Evolutionary conservation across 2,329 filamentous ascomycete species (phyloP).

Genomic region (Fusarium neocosmosporiellum): DNA sequence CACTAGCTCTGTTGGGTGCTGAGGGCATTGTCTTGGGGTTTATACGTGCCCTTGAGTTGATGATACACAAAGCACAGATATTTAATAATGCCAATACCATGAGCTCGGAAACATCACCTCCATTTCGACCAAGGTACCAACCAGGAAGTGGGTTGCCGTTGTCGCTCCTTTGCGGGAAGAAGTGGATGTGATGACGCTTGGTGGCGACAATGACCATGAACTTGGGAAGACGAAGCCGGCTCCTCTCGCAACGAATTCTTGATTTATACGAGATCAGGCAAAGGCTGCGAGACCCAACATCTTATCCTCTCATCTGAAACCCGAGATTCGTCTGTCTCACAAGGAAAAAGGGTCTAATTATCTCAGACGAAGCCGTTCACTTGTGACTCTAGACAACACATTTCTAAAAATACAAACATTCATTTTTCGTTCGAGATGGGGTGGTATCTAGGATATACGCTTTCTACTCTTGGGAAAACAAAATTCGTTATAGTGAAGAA

Average conservation of each 20-base stretch:
- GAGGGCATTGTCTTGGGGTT: background rate
- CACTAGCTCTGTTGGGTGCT: background rate
- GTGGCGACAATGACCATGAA: constrained; percentile 90
- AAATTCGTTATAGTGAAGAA: constrained; percentile 13
- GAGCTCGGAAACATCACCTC: constrained; percentile 69
- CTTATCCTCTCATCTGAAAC: background rate
- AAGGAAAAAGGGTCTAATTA: background rate
- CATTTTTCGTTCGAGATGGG: constrained; percentile 5
- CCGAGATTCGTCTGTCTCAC: background rate
- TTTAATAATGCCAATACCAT: background rate
- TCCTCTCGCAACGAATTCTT: constrained; percentile 65
- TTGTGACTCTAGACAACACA: background rate
- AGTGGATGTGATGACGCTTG: constrained; percentile 95
- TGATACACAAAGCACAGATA: background rate
- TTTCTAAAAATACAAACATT: background rate
- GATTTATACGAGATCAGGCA: constrained; percentile 56
- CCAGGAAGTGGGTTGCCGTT: constrained; percentile 86
- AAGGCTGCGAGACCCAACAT: background rate
- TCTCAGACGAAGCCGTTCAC: background rate
- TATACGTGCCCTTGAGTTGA: background rate
- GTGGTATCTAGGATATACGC: constrained; percentile 32
- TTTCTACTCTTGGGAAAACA: constrained; percentile 14
- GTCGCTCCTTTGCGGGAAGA: constrained; percentile 82
- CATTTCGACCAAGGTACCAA: constrained; percentile 86
- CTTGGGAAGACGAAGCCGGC: constrained; percentile 61